Evolutionary conservation across 352 stramenopile species (phyloP), one percentile per base, ranked within the genome.

Genomic region (Thalassiosira oceanica): DNA sequence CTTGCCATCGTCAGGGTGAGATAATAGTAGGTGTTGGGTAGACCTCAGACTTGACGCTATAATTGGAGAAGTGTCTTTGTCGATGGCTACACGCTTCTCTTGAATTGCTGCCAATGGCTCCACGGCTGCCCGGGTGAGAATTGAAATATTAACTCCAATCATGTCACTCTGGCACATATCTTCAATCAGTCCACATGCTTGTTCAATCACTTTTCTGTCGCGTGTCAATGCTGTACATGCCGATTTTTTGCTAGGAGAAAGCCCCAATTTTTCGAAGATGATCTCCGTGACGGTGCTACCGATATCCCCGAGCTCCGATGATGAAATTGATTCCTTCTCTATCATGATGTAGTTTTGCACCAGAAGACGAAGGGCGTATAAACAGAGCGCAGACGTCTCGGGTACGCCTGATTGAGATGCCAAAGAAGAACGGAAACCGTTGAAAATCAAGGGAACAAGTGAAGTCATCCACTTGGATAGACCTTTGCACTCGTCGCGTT

Each of bases 391-490:
- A 44, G 56, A 44, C 29, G 49, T 31, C 50, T 37, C 51, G 27
- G 27, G 52, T 29, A n/a, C 41, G 6, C 16, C 26, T 29, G 26
- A 26, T 45, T 28, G 5, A 7, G 15, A 24, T 49, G 36, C 3
- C 11, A 28, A 51, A 18, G 18, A 39, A 26, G 21, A 5, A 13
- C 53, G 43, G 31, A 86, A 69, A 6, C 74, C 76, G 58, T 21
- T 54, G 15, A 86, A 63, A 3, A 79, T 56, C 15, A 85, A 41
- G 20, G 75, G 66, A 54, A 70, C 27, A n/a, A 89, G 26, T 10
- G 61, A 65, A 61, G 61, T 18, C 35, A 87, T 26, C 82, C 78
- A 89, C 66, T 61, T 66, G 35, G n/a, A 80, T 58, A 26, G 41
- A 33, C 7, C 43, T 21, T 66, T 44, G 46, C 52, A 46, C 26